Evolutionary conservation across 768 basidiomycete species (phyloP).

Genomic region (Russula sp.): DNA sequence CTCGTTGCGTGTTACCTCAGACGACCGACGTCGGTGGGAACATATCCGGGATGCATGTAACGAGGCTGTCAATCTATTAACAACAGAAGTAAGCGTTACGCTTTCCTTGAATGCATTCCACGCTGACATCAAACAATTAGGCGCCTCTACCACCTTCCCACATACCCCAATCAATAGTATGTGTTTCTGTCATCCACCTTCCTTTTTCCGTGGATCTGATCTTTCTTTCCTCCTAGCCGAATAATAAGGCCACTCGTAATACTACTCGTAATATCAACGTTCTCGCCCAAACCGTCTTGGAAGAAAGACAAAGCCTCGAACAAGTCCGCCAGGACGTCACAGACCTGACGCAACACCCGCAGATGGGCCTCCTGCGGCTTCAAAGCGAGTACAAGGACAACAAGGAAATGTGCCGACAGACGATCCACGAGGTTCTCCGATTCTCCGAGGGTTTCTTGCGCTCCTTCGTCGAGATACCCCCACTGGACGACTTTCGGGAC

Average conservation of each 20-base stretch:
- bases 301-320: background rate
- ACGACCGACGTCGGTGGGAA: constrained; percentile 22
- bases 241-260: constrained; percentile 14
- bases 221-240: background rate
- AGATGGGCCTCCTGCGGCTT: constrained; percentile 12
- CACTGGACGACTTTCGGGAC: constrained; percentile 16
- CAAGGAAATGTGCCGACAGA: constrained; percentile 1
- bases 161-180: background rate
- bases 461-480: constrained; percentile 18
- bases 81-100: background rate
- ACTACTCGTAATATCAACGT: constrained; percentile 17
- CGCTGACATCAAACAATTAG: background rate
- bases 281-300: constrained; percentile 9
- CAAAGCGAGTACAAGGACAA: constrained; percentile 16
- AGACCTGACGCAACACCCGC: constrained; percentile 7
- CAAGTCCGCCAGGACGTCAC: constrained; percentile 2
- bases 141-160: background rate
- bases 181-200: background rate
- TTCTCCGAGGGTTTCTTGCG: constrained; percentile 15
- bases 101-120: too few relatives aligned
- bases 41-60: constrained; percentile 19
- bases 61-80: constrained; percentile 12
- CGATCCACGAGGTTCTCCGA: constrained; percentile 11
- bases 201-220: background rate
- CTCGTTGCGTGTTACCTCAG: constrained; percentile 18